Percentiles rank a stretch among this genome's conserved stretches.
Conservation (phyloP, 345 rosid genomes). For the Carallia brachiata region DNA sequence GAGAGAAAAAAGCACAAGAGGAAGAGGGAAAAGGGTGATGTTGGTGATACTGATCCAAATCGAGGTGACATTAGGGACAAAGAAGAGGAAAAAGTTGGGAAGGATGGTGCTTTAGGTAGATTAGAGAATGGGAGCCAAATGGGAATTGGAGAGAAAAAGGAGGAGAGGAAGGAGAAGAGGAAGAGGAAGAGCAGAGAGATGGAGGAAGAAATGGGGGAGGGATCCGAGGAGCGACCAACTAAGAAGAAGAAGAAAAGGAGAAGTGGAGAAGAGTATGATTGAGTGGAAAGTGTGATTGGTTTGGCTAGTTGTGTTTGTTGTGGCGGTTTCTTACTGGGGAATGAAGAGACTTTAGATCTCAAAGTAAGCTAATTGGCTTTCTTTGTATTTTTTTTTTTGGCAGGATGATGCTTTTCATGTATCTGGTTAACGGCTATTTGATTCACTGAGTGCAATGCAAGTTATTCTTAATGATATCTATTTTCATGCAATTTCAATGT, state of each 20-base stretch:
- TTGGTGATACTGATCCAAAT: conserved; percentile 8
- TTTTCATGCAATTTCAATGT: background rate
- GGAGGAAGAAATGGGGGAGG: conserved; percentile 18
- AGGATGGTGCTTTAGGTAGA: background rate
- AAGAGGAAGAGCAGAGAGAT: conserved; percentile 25
- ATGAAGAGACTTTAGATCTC: background rate
- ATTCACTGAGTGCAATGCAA: conserved; percentile 1
- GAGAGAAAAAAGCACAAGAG: conserved; percentile 8
- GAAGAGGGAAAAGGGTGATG: background rate
- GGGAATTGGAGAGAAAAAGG: conserved; percentile 9
- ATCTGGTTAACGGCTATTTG: conserved; percentile 3
- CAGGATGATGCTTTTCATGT: background rate
- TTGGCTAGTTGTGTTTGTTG: background rate
- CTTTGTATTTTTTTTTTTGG: background rate
- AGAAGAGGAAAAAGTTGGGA: conserved; percentile 5
- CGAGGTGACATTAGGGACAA: conserved; percentile 16
- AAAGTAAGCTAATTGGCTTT: conserved; percentile 4
- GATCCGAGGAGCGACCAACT: conserved; percentile 29
- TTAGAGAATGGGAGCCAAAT: background rate
- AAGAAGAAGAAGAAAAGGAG: conserved; percentile 41
- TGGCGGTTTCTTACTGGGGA: background rate
- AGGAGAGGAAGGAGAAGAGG: conserved; percentile 11
- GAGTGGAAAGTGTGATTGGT: background rate
- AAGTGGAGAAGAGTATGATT: conserved; percentile 4
- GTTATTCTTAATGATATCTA: background rate